Percentiles rank a stretch among this genome's conserved stretches.
Evolutionary conservation across 306 rosid genomes (phyloP).

Genomic region (Trifolium dubium): DNA sequence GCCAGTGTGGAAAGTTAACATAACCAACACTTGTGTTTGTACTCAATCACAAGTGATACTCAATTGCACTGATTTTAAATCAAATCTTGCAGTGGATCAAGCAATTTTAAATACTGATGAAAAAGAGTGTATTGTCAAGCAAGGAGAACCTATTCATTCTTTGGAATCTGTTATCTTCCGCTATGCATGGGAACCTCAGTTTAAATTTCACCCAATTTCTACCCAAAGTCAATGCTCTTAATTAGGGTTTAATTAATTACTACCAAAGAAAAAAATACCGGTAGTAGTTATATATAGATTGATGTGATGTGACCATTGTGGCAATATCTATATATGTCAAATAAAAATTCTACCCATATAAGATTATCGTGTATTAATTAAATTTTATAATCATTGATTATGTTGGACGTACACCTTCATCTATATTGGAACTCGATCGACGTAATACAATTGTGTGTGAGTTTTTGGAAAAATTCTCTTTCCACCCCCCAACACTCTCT

Average conservation of each 20-base stretch:
- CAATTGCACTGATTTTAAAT: constrained; percentile 16
- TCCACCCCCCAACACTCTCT: no score
- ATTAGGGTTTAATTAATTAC: neutral
- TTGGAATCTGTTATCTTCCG: neutral
- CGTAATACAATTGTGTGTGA: no score
- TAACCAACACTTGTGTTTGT: constrained; percentile 26
- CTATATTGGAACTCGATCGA: no score
- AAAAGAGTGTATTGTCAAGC: constrained; percentile 12
- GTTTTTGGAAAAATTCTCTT: no score
- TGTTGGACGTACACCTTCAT: no score
- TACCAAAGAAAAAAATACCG: no score
- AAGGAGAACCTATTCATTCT: neutral
- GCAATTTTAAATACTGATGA: neutral
- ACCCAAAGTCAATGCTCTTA: constrained; percentile 1
- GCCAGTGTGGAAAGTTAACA: constrained; percentile 9
- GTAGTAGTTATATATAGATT: no score
- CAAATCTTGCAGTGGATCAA: neutral
- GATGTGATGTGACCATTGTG: no score
- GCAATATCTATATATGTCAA: no score
- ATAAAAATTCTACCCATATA: no score
- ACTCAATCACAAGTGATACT: constrained; percentile 20
- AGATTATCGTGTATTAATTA: no score
- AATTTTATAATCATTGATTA: no score
- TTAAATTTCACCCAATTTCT: constrained; percentile 23
- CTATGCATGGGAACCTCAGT: constrained; percentile 29